Conservation (phyloP, 352 stramenopile species). For the Phytophthora pluvialis region DNA sequence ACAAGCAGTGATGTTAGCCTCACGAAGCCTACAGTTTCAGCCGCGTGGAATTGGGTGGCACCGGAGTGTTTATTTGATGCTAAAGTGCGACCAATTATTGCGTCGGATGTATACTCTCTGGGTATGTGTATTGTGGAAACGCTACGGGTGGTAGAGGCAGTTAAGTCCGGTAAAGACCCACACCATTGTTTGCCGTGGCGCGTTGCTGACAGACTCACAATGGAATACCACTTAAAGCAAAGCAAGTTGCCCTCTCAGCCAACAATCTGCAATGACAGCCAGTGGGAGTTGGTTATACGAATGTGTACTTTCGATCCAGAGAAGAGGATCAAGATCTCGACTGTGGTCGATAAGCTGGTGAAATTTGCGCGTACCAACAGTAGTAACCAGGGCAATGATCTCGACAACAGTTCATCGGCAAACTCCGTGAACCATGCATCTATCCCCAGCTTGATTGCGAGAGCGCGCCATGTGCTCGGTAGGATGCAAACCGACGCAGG, state of each 20-base stretch:
- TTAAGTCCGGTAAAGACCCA: neutral
- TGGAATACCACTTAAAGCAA: neutral
- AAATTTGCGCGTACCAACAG: neutral
- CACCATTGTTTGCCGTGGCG: constrained; percentile 10
- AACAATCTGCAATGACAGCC: neutral
- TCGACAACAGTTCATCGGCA: too few relatives aligned
- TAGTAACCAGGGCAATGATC: neutral
- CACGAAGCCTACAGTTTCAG: neutral
- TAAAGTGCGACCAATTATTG: neutral
- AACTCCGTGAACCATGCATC: too few relatives aligned
- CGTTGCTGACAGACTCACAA: neutral
- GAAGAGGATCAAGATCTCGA: constrained; percentile 21
- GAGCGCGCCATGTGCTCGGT: too few relatives aligned
- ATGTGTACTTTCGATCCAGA: constrained; percentile 8
- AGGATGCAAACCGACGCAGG: too few relatives aligned
- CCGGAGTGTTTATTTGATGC: constrained; percentile 4
- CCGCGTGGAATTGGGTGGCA: constrained; percentile 13
- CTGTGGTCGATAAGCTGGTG: constrained; percentile 9
- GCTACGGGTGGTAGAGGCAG: constrained; percentile 11
- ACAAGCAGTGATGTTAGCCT: neutral
- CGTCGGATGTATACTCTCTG: constrained; percentile 15
- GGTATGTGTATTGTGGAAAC: constrained; percentile 19
- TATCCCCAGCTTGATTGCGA: too few relatives aligned
- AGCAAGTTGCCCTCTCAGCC: neutral
- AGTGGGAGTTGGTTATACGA: constrained; percentile 6